These are phyloP conservation scores for Mortierella sp. DNA, from an alignment of 371 early-diverging fungal genomes.

Conservation along the genomic window DNA sequence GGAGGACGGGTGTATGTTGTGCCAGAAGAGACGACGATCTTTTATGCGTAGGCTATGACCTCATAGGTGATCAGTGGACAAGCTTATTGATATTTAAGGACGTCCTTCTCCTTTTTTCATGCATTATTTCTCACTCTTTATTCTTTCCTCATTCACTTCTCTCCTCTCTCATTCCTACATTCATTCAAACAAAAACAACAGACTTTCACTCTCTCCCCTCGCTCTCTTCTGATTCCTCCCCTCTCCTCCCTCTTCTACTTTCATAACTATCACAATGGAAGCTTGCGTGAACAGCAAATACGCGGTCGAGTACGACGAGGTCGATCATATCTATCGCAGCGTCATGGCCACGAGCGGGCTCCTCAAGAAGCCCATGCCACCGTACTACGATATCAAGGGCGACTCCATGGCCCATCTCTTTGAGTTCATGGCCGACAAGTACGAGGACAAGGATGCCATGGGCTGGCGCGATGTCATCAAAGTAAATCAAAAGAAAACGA, in stretches of 20 bases:
- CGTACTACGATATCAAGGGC: slow-evolving; percentile 57
- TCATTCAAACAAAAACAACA: too few species aligned
- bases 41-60: neutral
- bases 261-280: slow-evolving; percentile 2
- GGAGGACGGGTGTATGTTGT: slow-evolving; percentile 5
- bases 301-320: slow-evolving; percentile 59
- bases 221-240: neutral
- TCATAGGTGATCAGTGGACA: neutral
- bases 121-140: neutral
- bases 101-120: neutral
- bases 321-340: slow-evolving; percentile 65
- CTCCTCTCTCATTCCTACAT: neutral
- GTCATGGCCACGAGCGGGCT: slow-evolving; percentile 59
- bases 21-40: neutral
- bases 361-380: slow-evolving; percentile 60
- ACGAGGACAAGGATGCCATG: slow-evolving; percentile 62
- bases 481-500: slow-evolving; percentile 48
- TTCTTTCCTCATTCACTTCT: neutral
- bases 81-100: neutral
- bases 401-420: slow-evolving; percentile 63
- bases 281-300: slow-evolving; percentile 53
- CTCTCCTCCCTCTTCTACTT: neutral
- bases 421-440: slow-evolving; percentile 58
- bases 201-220: neutral
- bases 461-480: slow-evolving; percentile 65